Evolutionary conservation across 139 green algal species (phyloP), one percentile per base, ranked within the genome.

Genomic region (Volvox africanus): DNA sequence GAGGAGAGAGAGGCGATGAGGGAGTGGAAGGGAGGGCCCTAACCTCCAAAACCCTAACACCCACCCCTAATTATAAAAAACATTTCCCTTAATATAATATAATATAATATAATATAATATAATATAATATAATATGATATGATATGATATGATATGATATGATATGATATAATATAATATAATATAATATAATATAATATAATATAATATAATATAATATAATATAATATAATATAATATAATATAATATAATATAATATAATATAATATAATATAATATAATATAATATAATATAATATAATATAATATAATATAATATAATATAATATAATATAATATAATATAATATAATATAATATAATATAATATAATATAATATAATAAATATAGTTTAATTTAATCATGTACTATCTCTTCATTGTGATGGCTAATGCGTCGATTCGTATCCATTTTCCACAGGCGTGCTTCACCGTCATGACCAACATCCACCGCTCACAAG

Each of bases 381-480:
- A 69, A 17, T 19, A 69, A 26, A 69, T 19, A 19, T 69, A 69
- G 62, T 26, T 69, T 30, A 73, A 26, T 28, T 28, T 28, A 24
- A 9, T 24, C 2, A 24, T 73, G 5, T 28, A 28, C 11, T 73
- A 24, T 73, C 65, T 12, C 65, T 73, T 73, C 5, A 73, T 73
- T 69, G 17, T 19, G 17, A 17, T 69, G 17, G 17, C 62, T 73
- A 73, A 24, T 36, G 11, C 22, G 36, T 35, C 21, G 19, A 55
- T 36, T 36, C 50, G 17, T 35, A 24, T 65, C 18, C 3, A 0
- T 24, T 22, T 5, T 0, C 37, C 37, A 0, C 69, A 90, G 86
- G 24, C 86, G 20, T 90, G 50, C 73, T 90, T 90, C 69, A 62
- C 30, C 50, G n/a, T 83, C 12, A 14, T 90, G 21, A 37, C 86